Conservation (phyloP, 768 basidiomycete genomes). For the Tylopilus vinaceipallidus region DNA sequence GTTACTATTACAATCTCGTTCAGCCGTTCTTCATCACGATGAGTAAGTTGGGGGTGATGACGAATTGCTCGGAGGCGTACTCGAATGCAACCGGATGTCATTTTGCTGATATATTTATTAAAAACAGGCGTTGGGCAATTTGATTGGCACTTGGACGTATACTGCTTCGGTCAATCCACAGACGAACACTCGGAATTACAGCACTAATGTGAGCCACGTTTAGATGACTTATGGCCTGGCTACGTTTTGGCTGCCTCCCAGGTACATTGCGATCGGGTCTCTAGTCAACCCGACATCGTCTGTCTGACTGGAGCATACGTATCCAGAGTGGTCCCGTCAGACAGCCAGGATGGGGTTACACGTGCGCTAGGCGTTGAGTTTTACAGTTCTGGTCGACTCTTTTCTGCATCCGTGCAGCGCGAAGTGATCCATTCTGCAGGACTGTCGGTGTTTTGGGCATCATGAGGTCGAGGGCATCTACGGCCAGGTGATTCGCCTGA, state of each 20-base stretch:
- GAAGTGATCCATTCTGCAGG: slow-evolving; percentile 22
- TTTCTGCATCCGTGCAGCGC: slow-evolving; percentile 14
- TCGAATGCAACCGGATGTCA: neutral
- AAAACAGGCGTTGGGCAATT: slow-evolving; percentile 12
- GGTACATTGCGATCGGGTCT: slow-evolving; percentile 20
- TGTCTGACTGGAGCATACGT: slow-evolving; percentile 25
- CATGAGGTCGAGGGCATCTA: slow-evolving; percentile 48
- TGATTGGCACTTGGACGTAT: slow-evolving; percentile 17
- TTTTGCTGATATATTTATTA: neutral
- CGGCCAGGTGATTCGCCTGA: slow-evolving; percentile 57
- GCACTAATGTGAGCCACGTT: slow-evolving; percentile 9
- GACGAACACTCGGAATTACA: slow-evolving; percentile 16
- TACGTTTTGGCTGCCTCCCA: neutral
- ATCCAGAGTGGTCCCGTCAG: slow-evolving; percentile 22
- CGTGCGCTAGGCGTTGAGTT: slow-evolving; percentile 26
- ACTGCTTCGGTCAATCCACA: slow-evolving; percentile 15
- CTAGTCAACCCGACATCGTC: slow-evolving; percentile 20
- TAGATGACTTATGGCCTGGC: neutral
- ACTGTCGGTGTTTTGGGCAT: neutral
- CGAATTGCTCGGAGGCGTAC: slow-evolving; percentile 12
- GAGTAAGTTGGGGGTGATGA: slow-evolving; percentile 14
- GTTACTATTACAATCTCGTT: slow-evolving; percentile 15
- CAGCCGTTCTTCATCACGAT: slow-evolving; percentile 15
- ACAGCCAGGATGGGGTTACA: neutral
- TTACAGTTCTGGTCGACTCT: slow-evolving; percentile 12